phyloP scores from a whole-genome alignment of 2,329 filamentous ascomycete genomes.

The Nannizzia gypsea region DNA sequence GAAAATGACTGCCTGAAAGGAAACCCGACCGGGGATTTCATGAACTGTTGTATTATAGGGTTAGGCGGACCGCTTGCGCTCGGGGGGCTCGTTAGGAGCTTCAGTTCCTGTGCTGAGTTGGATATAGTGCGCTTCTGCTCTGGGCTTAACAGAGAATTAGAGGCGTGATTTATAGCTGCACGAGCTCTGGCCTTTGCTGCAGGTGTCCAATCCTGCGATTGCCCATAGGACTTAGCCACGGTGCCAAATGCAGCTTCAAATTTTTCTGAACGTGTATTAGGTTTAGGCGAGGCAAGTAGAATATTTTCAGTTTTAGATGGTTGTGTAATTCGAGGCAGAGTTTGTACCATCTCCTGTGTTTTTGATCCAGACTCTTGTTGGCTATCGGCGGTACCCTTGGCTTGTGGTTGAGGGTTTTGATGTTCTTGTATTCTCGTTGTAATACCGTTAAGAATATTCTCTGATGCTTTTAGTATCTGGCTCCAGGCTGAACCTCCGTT shows the following conservation, averaged over 20 bases:
- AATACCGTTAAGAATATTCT: constrained; percentile 57
- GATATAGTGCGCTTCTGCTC: constrained; percentile 30
- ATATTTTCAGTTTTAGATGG: constrained; percentile 40
- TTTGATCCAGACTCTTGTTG: constrained; percentile 11
- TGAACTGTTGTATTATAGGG: constrained; percentile 37
- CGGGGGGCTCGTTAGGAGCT: constrained; percentile 24
- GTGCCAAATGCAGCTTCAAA: constrained; percentile 34
- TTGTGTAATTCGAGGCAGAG: constrained; percentile 40
- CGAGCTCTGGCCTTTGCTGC: constrained; percentile 28
- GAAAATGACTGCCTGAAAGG: constrained; percentile 61
- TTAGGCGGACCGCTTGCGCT: constrained; percentile 39
- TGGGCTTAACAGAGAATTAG: constrained; percentile 29
- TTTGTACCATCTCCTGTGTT: constrained; percentile 25
- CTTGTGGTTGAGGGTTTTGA: constrained; percentile 35
- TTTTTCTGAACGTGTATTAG: constrained; percentile 25
- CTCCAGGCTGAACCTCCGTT: constrained; percentile 69
- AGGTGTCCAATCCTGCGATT: constrained; percentile 34
- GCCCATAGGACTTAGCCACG: constrained; percentile 37
- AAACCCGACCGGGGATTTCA: constrained; percentile 47
- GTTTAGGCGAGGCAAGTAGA: constrained; percentile 32
- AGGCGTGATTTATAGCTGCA: constrained; percentile 29
- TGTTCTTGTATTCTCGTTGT: constrained; percentile 54
- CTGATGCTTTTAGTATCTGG: constrained; percentile 59
- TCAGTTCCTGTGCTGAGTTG: constrained; percentile 28
- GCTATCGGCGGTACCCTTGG: constrained; percentile 10